Percentiles rank a stretch among this genome's conserved stretches.
phyloP scores from a whole-genome alignment of 257 asterid species.

The Coffea canephora region DNA sequence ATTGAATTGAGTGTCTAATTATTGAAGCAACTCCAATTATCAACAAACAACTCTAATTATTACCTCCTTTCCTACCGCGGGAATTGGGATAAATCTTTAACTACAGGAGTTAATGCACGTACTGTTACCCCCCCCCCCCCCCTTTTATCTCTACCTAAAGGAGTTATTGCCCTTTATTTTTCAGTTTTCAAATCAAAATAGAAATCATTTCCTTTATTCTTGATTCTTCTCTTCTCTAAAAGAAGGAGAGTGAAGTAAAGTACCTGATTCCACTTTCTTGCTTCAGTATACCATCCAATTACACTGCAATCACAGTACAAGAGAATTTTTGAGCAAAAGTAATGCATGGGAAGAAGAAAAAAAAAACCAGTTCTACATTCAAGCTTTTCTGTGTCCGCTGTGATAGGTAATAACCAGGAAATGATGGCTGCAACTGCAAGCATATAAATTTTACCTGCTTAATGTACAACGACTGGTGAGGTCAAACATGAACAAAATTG shows the following conservation, averaged over 20 bases:
- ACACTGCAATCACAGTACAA: slow-evolving; percentile 44
- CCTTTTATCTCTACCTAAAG: no score
- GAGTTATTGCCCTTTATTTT: no score
- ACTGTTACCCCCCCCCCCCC: no score
- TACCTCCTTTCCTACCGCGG: slow-evolving; percentile 11
- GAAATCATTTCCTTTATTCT: no score
- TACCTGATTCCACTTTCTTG: slow-evolving; percentile 92
- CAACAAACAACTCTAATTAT: slow-evolving; percentile 20
- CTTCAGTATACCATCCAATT: slow-evolving; percentile 73
- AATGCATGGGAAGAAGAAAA: background rate
- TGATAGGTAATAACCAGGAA: background rate
- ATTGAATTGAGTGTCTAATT: background rate
- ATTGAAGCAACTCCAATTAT: slow-evolving; percentile 6
- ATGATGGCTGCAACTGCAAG: background rate
- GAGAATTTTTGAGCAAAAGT: background rate
- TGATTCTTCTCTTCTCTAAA: background rate
- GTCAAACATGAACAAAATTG: slow-evolving; percentile 86
- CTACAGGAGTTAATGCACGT: no score
- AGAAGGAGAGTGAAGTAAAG: slow-evolving; percentile 14
- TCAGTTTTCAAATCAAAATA: no score
- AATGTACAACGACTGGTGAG: slow-evolving; percentile 77
- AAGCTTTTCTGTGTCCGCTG: background rate
- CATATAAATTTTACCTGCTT: slow-evolving; percentile 40
- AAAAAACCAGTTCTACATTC: background rate
- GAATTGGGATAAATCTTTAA: background rate